Base-by-base conservation (phyloP, 352 stramenopile genomes). In the Globisporangium solare region DNA sequence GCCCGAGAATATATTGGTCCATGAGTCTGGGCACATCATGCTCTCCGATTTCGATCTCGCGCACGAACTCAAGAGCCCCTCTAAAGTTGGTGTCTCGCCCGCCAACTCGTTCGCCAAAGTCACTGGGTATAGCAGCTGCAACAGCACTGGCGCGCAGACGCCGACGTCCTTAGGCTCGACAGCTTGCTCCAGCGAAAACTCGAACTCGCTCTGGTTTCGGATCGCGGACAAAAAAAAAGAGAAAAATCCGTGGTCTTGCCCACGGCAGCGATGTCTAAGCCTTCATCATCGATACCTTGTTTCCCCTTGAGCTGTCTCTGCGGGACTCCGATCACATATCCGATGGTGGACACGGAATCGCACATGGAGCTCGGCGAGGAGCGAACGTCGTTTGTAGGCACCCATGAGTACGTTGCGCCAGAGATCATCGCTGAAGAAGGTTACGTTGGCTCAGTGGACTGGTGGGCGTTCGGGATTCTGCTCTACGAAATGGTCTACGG, bases 1-100 rank as follows among this genome's bases (percentile, higher is more conserved):
- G n/a, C 82, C 82, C 6, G 82, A 92, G 58, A 92, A 92, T 59
- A 79, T 92, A 39, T 70, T 86, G 20, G 58, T 86, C 22, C 74
- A 84, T 55, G 72, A 80, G 42, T 75, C 71, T 15, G 76, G 76
- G 17, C 76, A 86, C 55, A 59, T 86, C 51, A 70, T 86, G 71
- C 66, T 86, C 17, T 76, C 76, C 5, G 76, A 86, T 40, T 86
- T 86, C 35, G 76, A 86, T 47, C 54, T 86, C 40, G 71, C 76
- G 17, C 61, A 74, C 52, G 61, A 76, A 18, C 17, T 64, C 39
- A 68, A 66, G 41, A 66, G 31, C 15, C 51, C 42, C 14, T 53
- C 60, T 11, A 37, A 50, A 21, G 50, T 59, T 5, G 47, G 58
- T 7, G 37, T 64, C 5, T 58, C 59, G 1, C 54, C 53, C 0